Evolutionary conservation across 2,329 filamentous ascomycete genomes (phyloP), one percentile per base, ranked within the genome.

Genomic region (Westerdykella sp.): DNA sequence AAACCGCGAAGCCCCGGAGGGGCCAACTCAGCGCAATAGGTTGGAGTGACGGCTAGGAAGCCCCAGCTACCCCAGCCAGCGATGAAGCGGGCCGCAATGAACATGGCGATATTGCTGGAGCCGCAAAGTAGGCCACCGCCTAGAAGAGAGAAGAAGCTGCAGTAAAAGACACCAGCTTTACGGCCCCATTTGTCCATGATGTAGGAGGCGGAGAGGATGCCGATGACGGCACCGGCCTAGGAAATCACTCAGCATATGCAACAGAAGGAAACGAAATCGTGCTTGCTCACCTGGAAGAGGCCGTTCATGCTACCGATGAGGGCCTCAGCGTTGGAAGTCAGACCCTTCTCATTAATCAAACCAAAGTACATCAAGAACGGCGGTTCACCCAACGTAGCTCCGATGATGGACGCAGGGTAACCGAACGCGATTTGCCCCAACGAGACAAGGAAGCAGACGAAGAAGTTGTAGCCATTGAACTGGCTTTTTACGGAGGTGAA

Each of bases 71-170:
- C 52, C 18, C 79, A 78, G 1, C 89, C 89, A 11, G 81, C 78
- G 37, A 91, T 73, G 59, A 94, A 84, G 1, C 89, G 77, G 0
- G 81, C 77, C 3, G 86, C 65, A 1, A 93, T 51, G 39, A 57
- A 57, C 53, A 56, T 56, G 5, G 18, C 44, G 13, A 49, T 38
- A 37, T 54, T 51, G 16, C 40, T 16, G 3, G 49, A 45, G 15
- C 47, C 55, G 14, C 39, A 42, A 10, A 57, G 46, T 7, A 56
- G 35, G 1, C 42, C 49, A 5, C 54, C 54, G 22, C 53, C 53
- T 16, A 57, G 12, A 10, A 57, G 41, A 5, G 49, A 50, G 21
- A 53, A 54, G 25, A 48, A 34, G 6, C 44, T 22, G 44, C 53
- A 54, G 39, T 53, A 56, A 6, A 51, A 31, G 10, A 57, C 37